Percentiles rank a stretch among this genome's conserved stretches.
These are phyloP conservation scores for Wickerhamia fluorescens DNA, from an alignment of 805 yeast genomes.

Conservation along the genomic window DNA sequence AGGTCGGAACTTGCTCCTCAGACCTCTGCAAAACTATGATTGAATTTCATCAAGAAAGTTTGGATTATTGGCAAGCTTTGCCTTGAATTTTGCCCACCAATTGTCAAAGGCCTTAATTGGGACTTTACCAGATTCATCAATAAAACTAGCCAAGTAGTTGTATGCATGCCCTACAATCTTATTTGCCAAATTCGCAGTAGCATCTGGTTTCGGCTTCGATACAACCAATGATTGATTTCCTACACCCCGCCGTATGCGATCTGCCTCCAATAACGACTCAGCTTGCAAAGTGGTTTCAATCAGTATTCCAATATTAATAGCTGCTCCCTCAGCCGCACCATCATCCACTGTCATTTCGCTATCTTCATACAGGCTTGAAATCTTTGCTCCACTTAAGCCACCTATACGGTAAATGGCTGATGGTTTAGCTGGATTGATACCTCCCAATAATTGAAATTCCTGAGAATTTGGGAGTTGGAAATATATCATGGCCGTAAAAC, in stretches of 20 bases:
- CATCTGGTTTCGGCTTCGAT: constrained; percentile 17
- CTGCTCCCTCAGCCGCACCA: constrained; percentile 19
- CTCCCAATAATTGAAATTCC: constrained; percentile 62
- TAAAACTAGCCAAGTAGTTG: constrained; percentile 82
- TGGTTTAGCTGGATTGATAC: constrained; percentile 60
- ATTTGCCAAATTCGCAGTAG: constrained; percentile 60
- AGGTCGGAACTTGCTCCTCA: too few species aligned
- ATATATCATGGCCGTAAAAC: constrained; percentile 76
- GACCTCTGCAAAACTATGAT: too few species aligned
- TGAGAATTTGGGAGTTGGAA: constrained; percentile 68
- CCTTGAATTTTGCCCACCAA: constrained; percentile 92
- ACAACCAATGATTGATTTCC: constrained; percentile 14
- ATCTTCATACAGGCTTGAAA: constrained; percentile 11
- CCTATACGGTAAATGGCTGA: constrained; percentile 87
- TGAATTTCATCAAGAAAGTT: constrained; percentile 55
- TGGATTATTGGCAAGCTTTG: constrained; percentile 73
- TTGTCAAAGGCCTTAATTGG: constrained; percentile 81
- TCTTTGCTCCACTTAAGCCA: constrained; percentile 17
- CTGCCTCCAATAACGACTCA: constrained; percentile 43
- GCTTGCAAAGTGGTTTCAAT: constrained; percentile 75
- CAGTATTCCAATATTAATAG: constrained; percentile 71
- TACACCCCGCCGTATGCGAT: constrained; percentile 18
- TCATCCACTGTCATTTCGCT: constrained; percentile 36
- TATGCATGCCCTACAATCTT: constrained; percentile 90
- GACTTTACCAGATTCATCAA: constrained; percentile 73